Evolutionary conservation across 2,329 filamentous ascomycete species (phyloP).

Genomic region (Conoideocrella luteorostrata): DNA sequence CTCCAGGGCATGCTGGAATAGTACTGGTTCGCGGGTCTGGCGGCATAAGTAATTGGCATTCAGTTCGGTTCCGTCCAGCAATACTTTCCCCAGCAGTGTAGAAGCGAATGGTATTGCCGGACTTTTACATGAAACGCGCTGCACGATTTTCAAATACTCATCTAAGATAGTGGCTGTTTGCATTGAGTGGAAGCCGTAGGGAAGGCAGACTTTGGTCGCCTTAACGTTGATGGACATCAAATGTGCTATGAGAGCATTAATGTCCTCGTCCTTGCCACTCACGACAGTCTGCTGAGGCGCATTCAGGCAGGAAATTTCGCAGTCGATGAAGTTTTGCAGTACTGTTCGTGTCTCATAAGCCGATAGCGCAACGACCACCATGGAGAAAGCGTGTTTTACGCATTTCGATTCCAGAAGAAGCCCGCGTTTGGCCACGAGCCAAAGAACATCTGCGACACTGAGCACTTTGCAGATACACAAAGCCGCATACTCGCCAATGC

Average conservation of each 20-base stretch:
- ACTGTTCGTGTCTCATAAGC: slow-evolving; percentile 14
- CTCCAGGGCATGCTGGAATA: not conserved
- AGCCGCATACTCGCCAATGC: slow-evolving; percentile 57
- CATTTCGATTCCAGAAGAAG: slow-evolving; percentile 48
- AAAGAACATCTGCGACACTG: slow-evolving; percentile 52
- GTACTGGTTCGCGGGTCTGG: not conserved
- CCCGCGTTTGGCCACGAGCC: slow-evolving; percentile 53
- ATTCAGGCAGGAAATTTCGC: slow-evolving; percentile 44
- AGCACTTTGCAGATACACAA: slow-evolving; percentile 54
- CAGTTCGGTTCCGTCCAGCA: not conserved
- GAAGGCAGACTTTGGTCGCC: no score
- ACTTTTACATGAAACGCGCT: no score
- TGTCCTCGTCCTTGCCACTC: no score
- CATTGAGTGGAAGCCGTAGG: no score
- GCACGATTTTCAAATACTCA: no score
- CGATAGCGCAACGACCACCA: slow-evolving; percentile 22
- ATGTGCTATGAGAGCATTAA: no score
- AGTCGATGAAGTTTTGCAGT: slow-evolving; percentile 16
- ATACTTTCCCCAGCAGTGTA: slow-evolving; percentile 51
- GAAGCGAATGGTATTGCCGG: no score
- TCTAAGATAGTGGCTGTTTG: no score
- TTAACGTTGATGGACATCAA: no score
- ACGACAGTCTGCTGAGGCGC: no score
- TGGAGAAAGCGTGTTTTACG: slow-evolving; percentile 26
- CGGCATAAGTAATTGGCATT: not conserved